phyloP scores from a whole-genome alignment of 2,329 filamentous ascomycete genomes.

The Teratosphaeria pseudoeucalypti region DNA sequence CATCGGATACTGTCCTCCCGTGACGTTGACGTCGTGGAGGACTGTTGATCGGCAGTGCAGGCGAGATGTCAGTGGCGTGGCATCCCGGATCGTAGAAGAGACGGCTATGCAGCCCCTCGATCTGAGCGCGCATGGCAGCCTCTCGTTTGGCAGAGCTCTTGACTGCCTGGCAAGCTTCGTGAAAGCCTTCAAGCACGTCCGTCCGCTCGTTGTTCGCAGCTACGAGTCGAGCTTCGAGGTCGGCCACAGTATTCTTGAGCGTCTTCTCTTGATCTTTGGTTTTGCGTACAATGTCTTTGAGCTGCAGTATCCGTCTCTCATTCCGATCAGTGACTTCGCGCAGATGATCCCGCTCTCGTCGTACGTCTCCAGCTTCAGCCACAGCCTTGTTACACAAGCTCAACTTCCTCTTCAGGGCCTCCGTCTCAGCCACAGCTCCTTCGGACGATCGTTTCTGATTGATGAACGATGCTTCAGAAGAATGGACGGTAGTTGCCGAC shows the following conservation, averaged over 20 bases:
- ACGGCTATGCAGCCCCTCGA: constrained; percentile 5
- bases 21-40: background rate
- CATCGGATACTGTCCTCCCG: constrained; percentile 1
- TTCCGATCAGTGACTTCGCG: constrained; percentile 27
- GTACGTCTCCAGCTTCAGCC: constrained; percentile 24
- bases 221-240: constrained; percentile 30
- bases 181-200: constrained; percentile 26
- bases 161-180: constrained; percentile 24
- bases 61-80: constrained; percentile 1
- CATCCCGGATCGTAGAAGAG: constrained; percentile 2
- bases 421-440: constrained; percentile 24
- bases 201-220: constrained; percentile 32
- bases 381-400: constrained; percentile 25
- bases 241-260: constrained; percentile 28
- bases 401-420: constrained; percentile 30
- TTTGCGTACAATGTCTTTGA: constrained; percentile 31
- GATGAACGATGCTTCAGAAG: constrained; percentile 17
- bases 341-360: constrained; percentile 29
- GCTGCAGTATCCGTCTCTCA: constrained; percentile 27
- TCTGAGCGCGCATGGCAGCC: constrained; percentile 16
- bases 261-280: constrained; percentile 27
- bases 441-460: constrained; percentile 19
- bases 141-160: constrained; percentile 16
- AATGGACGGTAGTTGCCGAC: constrained; percentile 12
- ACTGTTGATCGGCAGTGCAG: background rate